Evolutionary conservation across 2,329 filamentous ascomycete genomes (phyloP).

Genomic region (Alternaria gansuensis): DNA sequence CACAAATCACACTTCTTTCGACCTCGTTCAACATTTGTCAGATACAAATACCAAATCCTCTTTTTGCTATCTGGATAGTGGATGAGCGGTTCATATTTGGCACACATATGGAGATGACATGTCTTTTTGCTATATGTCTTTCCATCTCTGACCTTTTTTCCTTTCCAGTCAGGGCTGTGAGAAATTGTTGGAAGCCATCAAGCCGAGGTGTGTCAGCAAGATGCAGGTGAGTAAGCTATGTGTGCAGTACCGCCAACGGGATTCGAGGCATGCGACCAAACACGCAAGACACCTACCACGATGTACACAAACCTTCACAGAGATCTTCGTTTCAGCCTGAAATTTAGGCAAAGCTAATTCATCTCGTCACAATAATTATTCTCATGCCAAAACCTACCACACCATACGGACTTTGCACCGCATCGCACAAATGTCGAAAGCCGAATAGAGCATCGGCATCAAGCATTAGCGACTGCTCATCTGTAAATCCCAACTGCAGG

Average conservation of each 20-base stretch:
- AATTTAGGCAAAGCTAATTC: neutral
- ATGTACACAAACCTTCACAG: neutral
- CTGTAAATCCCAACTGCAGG: neutral
- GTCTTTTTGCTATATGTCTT: too few species aligned
- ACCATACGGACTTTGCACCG: neutral
- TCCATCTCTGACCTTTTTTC: too few species aligned
- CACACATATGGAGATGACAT: too few species aligned
- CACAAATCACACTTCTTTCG: neutral
- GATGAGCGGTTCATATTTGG: too few species aligned
- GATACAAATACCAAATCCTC: neutral
- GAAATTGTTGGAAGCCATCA: neutral
- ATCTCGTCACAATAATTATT: neutral
- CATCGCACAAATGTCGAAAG: neutral
- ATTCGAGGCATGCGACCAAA: neutral
- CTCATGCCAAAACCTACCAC: neutral
- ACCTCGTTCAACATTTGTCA: neutral
- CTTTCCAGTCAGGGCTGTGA: too few species aligned
- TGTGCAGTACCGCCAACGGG: neutral
- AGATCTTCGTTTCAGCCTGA: neutral
- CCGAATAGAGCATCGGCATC: conserved; percentile 1
- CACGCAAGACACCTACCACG: neutral
- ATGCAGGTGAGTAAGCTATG: neutral
- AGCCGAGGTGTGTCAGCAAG: neutral
- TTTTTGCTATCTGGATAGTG: neutral
- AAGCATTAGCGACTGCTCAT: conserved; percentile 4